Conservation (phyloP, 2,329 filamentous ascomycete genomes). For the Epichloe elymi region DNA sequence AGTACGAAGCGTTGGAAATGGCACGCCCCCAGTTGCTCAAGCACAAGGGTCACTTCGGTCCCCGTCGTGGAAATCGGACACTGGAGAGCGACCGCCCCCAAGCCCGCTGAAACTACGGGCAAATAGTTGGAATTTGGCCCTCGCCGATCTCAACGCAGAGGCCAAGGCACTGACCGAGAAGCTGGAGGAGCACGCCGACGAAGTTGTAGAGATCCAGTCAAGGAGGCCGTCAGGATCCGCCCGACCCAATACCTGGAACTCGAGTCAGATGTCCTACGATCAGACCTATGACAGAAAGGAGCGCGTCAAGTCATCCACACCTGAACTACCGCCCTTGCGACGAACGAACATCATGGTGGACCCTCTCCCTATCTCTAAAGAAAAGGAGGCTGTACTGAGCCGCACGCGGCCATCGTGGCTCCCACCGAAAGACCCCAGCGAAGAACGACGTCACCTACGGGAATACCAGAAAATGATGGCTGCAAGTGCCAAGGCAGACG, state of each 20-base stretch:
- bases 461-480: constrained; percentile 79
- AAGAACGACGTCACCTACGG: constrained; percentile 79
- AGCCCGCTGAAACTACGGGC: constrained; percentile 41
- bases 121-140: constrained; percentile 62
- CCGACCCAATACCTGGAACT: constrained; percentile 29
- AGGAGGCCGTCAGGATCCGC: constrained; percentile 16
- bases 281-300: constrained; percentile 30
- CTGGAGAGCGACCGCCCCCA: constrained; percentile 21
- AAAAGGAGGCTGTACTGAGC: constrained; percentile 73
- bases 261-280: constrained; percentile 20
- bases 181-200: constrained; percentile 64
- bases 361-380: constrained; percentile 69
- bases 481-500: constrained; percentile 44
- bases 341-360: constrained; percentile 74
- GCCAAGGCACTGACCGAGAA: constrained; percentile 65
- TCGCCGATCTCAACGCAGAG: constrained; percentile 57
- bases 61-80: constrained; percentile 38
- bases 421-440: constrained; percentile 75
- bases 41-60: constrained; percentile 49
- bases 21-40: constrained; percentile 45
- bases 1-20: constrained; percentile 46
- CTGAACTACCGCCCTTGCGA: constrained; percentile 57
- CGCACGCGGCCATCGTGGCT: constrained; percentile 74
- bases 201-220: constrained; percentile 30
- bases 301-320: constrained; percentile 51